Evolutionary conservation across 805 yeast species (phyloP), one percentile per base, ranked within the genome.

Genomic region (Clavispora santaluciae): DNA sequence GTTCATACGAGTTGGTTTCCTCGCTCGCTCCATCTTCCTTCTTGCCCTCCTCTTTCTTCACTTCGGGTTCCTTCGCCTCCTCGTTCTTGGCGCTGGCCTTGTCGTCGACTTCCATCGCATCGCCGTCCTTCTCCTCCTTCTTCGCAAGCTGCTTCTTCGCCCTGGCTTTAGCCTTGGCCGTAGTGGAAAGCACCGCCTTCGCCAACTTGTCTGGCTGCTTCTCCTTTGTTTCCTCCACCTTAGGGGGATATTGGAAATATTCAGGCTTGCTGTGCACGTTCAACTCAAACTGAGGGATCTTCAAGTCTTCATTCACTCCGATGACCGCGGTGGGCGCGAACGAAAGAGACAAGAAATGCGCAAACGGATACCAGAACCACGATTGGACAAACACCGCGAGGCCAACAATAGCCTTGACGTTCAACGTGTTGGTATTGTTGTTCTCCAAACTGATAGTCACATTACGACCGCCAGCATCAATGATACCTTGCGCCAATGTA

Each of bases 351-450:
- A 93, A 69, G 70, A 93, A 93, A 65, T 93, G 98, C 1, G 97
- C 79, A 43, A 90, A 75, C 44, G 99, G 99, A 79, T 83, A 93
- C 99, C 99, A 93, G 66, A 89, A 87, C 99, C 99, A 93, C 59
- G 86, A 86, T 68, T 93, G 99, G 9, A 85, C 70, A 60, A 93
- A 93, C 44, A 93, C 77, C 0, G 93, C 81, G 51, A 93, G 69
- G 29, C 99, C 99, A 42, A 90, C 95, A 54, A 93, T 83, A 0
- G 96, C 93, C 63, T 86, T 85, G 59, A 83, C 81, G 64, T 93
- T 91, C 50, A 93, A 75, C 16, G 95, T 88, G 45, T 89, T 95
- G 30, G 96, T 88, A 51, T 89, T 90, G 18, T 81, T 56, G 61
- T 90, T 87, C 63, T 93, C 97, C 38, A 91, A 72, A 52, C 85